Evolutionary conservation across 1,284 basidiomycete species (phyloP).

Genomic region (Boletellus deceptivus): DNA sequence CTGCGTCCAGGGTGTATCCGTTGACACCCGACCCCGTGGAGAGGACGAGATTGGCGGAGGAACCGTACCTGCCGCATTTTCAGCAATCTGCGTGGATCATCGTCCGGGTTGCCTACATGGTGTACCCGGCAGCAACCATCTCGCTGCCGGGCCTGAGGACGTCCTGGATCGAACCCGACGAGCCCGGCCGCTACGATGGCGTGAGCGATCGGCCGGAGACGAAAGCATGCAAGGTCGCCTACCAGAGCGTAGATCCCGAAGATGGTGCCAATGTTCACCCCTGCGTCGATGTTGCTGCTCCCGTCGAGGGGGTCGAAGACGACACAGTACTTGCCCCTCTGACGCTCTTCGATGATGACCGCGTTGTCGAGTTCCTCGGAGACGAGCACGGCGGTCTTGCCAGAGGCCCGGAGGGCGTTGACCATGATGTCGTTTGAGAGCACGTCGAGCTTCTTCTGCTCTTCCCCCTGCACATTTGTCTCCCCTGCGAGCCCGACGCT

Average conservation of each 20-base stretch:
- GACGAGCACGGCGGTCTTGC: slow-evolving; percentile 95
- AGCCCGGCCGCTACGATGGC: slow-evolving; percentile 61
- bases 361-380: slow-evolving; percentile 96
- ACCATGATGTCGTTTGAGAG: slow-evolving; percentile 99
- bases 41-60: slow-evolving; percentile 95
- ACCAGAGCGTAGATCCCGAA: slow-evolving; percentile 97
- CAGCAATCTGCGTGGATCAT: slow-evolving; percentile 9
- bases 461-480: slow-evolving; percentile 96
- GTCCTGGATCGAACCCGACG: slow-evolving; percentile 77
- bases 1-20: slow-evolving; percentile 96
- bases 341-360: slow-evolving; percentile 79
- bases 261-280: slow-evolving; percentile 99
- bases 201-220: background rate
- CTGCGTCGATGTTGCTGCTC: slow-evolving; percentile 98
- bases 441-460: slow-evolving; percentile 99
- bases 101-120: slow-evolving; percentile 62
- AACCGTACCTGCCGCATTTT: slow-evolving; percentile 78
- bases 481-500: slow-evolving; percentile 95
- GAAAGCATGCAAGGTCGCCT: slow-evolving; percentile 23
- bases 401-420: slow-evolving; percentile 89
- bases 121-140: slow-evolving; percentile 98
- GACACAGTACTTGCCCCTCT: slow-evolving; percentile 89
- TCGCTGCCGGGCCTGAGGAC: slow-evolving; percentile 93
- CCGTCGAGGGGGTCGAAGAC: slow-evolving; percentile 99
- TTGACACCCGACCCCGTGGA: slow-evolving; percentile 96